These are phyloP conservation scores for Symbiodinium pilosum DNA, from an alignment of 73 alveolate genomes.

Conservation along the genomic window DNA sequence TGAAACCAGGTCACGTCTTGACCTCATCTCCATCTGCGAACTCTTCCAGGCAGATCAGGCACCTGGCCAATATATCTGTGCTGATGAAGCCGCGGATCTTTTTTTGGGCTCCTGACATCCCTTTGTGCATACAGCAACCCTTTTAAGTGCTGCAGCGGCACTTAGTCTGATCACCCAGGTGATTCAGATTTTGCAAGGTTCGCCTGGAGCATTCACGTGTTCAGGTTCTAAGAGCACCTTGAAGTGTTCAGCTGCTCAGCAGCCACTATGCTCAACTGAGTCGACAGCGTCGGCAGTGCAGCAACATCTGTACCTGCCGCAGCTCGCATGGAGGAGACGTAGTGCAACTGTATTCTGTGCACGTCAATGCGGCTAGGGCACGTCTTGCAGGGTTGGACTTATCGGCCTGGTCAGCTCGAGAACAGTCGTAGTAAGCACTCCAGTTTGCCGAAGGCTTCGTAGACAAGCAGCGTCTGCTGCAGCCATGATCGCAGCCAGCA, in stretches of 20 bases:
- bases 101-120: neutral
- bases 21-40: conserved; percentile 91
- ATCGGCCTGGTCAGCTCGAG: conserved; percentile 21
- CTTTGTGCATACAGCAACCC: too few species aligned
- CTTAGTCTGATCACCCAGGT: conserved; percentile 92
- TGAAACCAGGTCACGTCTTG: conserved; percentile 39
- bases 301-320: conserved; percentile 1
- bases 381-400: conserved; percentile 93
- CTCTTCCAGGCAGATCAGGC: conserved; percentile 75
- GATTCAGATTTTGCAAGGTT: conserved; percentile 23
- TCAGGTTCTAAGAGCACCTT: too few species aligned
- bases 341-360: neutral
- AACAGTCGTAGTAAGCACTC: too few species aligned
- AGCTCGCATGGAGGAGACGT: neutral
- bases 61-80: neutral
- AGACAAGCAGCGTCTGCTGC: conserved; percentile 24
- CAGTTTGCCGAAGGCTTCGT: neutral
- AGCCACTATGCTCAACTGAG: too few species aligned
- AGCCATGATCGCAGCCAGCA: conserved; percentile 91
- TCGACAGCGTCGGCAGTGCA: neutral
- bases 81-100: neutral
- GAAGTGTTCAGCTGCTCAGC: too few species aligned
- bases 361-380: neutral
- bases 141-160: too few species aligned
- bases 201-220: too few species aligned